Evolutionary conservation across 202 grass and related monocot species (phyloP).

Genomic region (Panicum hallii): DNA sequence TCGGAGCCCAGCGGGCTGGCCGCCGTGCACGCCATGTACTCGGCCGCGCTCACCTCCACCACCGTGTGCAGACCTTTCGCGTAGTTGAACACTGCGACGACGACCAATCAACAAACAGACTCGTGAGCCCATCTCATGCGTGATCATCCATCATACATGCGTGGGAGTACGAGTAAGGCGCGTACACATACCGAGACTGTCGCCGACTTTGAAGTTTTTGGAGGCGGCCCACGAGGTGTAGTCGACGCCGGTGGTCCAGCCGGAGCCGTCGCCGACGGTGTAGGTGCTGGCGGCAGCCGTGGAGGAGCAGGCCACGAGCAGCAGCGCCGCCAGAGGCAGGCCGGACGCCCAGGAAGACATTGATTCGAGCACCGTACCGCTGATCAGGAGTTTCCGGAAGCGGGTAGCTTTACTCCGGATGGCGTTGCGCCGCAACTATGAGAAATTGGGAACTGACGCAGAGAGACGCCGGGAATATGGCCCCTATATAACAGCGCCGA

Average conservation of each 20-base stretch:
- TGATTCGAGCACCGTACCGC: background rate
- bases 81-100: constrained; percentile 67
- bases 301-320: constrained; percentile 45
- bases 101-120: background rate
- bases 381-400: background rate
- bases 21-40: constrained; percentile 79
- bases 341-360: constrained; percentile 33
- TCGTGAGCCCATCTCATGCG: background rate
- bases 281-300: constrained; percentile 55
- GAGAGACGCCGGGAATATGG: constrained; percentile 6
- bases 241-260: constrained; percentile 73
- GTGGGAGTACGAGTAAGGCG: too few relatives aligned
- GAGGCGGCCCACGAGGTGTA: constrained; percentile 68
- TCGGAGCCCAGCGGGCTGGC: constrained; percentile 63
- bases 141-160: background rate
- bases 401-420: background rate
- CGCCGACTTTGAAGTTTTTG: constrained; percentile 65
- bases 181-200: constrained; percentile 55
- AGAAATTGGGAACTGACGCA: constrained; percentile 17
- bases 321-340: constrained; percentile 42
- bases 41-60: constrained; percentile 60
- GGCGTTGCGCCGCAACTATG: constrained; percentile 20
- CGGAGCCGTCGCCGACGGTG: constrained; percentile 77
- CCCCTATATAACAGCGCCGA: constrained; percentile 36
- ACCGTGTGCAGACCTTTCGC: constrained; percentile 65